Evolutionary conservation across 371 early-diverging fungal species (phyloP).

Genomic region (Zopfochytrium polystomum): DNA sequence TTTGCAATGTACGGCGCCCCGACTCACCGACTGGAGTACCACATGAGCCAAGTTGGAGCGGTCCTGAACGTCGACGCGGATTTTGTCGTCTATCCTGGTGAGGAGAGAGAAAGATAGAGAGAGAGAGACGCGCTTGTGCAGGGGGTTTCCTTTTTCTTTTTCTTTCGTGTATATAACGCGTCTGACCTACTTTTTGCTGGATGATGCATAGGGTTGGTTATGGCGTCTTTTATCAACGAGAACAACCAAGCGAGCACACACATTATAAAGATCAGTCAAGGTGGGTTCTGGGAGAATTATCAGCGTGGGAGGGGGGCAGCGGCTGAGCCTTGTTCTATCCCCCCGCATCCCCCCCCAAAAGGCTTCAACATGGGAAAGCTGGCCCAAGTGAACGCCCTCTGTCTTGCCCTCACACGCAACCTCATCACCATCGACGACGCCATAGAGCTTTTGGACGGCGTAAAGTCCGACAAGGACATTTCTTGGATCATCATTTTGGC

Average conservation of each 20-base stretch:
- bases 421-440: slow-evolving; percentile 54
- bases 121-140: too few relatives aligned
- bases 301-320: too few relatives aligned
- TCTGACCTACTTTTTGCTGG: background rate
- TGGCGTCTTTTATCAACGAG: slow-evolving; percentile 37
- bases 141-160: slow-evolving; percentile 1
- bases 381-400: slow-evolving; percentile 39
- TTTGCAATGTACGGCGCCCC: slow-evolving; percentile 71
- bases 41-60: slow-evolving; percentile 55
- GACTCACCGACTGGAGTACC: slow-evolving; percentile 69
- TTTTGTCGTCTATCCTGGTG: slow-evolving; percentile 46
- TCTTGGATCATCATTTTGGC: slow-evolving; percentile 45
- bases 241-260: slow-evolving; percentile 29
- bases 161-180: background rate
- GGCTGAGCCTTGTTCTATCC: too few relatives aligned
- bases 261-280: slow-evolving; percentile 34
- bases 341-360: background rate
- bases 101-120: too few relatives aligned
- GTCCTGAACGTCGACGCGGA: slow-evolving; percentile 59
- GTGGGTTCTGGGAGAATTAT: background rate
- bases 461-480: slow-evolving; percentile 52
- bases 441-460: slow-evolving; percentile 53
- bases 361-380: slow-evolving; percentile 43
- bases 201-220: slow-evolving; percentile 8
- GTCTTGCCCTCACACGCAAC: slow-evolving; percentile 30